phyloP scores from a whole-genome alignment of 805 yeast species.

The Yarrowia phangngaensis region DNA sequence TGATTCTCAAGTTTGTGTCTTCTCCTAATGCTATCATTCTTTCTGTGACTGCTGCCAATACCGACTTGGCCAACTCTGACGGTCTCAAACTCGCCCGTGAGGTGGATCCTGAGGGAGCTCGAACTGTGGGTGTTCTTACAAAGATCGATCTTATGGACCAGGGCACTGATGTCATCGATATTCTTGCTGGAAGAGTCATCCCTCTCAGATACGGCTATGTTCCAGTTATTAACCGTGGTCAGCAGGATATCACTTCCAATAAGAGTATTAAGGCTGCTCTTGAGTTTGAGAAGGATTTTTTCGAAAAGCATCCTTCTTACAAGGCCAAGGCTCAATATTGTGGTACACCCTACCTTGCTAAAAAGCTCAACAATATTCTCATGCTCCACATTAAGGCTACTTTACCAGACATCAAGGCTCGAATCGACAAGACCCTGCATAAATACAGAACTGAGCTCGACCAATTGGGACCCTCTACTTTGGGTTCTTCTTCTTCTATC shows the following conservation, averaged over 20 bases:
- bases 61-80: constrained; percentile 95
- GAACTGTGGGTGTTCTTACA: constrained; percentile 96
- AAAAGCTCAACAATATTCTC: constrained; percentile 81
- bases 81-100: constrained; percentile 95
- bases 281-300: constrained; percentile 70
- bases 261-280: constrained; percentile 88
- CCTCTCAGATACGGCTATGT: constrained; percentile 94
- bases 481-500: constrained; percentile 64
- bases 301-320: constrained; percentile 87
- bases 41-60: constrained; percentile 94
- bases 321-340: constrained; percentile 91
- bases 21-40: constrained; percentile 93
- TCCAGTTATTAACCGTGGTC: constrained; percentile 96
- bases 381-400: constrained; percentile 85
- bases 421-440: constrained; percentile 78
- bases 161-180: constrained; percentile 96
- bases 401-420: constrained; percentile 87
- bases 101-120: constrained; percentile 92
- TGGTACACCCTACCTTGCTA: constrained; percentile 97
- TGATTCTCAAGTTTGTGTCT: constrained; percentile 87
- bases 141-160: constrained; percentile 96
- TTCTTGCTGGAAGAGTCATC: constrained; percentile 90
- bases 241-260: constrained; percentile 84
- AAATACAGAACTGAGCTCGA: constrained; percentile 78
- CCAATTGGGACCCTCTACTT: constrained; percentile 71